Conservation (phyloP, 805 yeast species). For the Maudiozyma bulderi region DNA sequence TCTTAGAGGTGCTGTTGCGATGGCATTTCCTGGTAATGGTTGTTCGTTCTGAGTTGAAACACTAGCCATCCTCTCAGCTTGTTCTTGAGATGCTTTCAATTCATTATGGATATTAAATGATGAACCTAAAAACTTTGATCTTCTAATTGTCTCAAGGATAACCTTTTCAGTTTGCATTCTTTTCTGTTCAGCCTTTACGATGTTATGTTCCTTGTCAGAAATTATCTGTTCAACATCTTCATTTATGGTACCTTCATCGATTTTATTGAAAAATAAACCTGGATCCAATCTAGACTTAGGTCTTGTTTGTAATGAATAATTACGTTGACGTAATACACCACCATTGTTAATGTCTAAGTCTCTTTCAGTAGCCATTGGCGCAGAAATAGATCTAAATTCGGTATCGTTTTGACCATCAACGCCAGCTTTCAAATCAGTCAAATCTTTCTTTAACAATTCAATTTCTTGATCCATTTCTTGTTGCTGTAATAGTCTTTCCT, state of each 20-base stretch:
- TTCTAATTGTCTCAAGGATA: slow-evolving; percentile 35
- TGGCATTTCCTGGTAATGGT: slow-evolving; percentile 21
- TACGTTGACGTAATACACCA: slow-evolving; percentile 28
- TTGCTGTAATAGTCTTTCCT: slow-evolving; percentile 21
- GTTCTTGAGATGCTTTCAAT: slow-evolving; percentile 14
- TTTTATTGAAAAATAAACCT: slow-evolving; percentile 25
- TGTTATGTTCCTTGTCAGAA: slow-evolving; percentile 6
- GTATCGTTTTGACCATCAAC: slow-evolving; percentile 4
- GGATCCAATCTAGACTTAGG: slow-evolving; percentile 38
- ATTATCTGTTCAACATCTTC: slow-evolving; percentile 9
- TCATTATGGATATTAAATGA: slow-evolving; percentile 30
- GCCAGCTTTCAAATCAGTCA: slow-evolving; percentile 5
- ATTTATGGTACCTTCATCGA: background rate
- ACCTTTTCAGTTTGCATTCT: slow-evolving; percentile 22
- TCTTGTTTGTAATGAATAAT: slow-evolving; percentile 32
- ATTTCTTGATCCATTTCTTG: slow-evolving; percentile 21
- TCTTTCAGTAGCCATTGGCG: slow-evolving; percentile 24
- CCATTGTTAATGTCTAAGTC: slow-evolving; percentile 15
- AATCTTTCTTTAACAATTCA: slow-evolving; percentile 13
- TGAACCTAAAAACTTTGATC: slow-evolving; percentile 37
- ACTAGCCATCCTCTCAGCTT: slow-evolving; percentile 1
- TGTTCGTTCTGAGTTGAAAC: slow-evolving; percentile 4
- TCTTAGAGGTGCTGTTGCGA: slow-evolving; percentile 17
- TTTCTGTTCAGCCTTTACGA: slow-evolving; percentile 16
- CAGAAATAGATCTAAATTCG: slow-evolving; percentile 31